Percentiles rank a stretch among this genome's conserved stretches.
Conservation (phyloP, 2,329 filamentous ascomycete species). For the Arachnomyces sp. region DNA sequence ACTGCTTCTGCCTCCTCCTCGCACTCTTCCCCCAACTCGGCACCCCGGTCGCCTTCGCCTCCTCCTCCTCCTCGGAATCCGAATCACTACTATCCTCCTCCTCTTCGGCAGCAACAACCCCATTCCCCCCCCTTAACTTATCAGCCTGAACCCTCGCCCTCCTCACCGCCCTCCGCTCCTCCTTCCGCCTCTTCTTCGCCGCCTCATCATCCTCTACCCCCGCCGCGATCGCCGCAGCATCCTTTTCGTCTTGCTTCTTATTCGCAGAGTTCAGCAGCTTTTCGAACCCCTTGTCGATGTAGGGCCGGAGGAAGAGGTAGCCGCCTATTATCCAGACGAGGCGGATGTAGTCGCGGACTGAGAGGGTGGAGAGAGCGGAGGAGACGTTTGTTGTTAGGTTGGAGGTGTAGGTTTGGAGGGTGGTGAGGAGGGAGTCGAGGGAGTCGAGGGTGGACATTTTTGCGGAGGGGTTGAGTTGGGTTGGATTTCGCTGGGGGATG, state of each 20-base stretch:
- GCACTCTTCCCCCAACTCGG: slow-evolving; percentile 62
- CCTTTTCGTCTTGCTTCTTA: slow-evolving; percentile 44
- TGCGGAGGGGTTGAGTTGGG: slow-evolving; percentile 17
- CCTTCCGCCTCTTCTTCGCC: slow-evolving; percentile 25
- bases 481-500: slow-evolving; percentile 17
- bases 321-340: slow-evolving; percentile 63
- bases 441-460: slow-evolving; percentile 23
- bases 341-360: slow-evolving; percentile 49
- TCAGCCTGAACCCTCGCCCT: too few relatives aligned
- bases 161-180: slow-evolving; percentile 27
- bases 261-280: slow-evolving; percentile 40
- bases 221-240: slow-evolving; percentile 32
- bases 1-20: slow-evolving; percentile 57
- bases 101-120: slow-evolving; percentile 45
- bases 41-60: slow-evolving; percentile 39
- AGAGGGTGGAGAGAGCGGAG: slow-evolving; percentile 36
- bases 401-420: slow-evolving; percentile 16
- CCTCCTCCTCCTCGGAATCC: slow-evolving; percentile 27
- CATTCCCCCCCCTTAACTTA: slow-evolving; percentile 50
- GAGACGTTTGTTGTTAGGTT: slow-evolving; percentile 34
- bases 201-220: slow-evolving; percentile 40
- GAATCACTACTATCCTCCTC: slow-evolving; percentile 45
- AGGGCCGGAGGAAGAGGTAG: slow-evolving; percentile 66
- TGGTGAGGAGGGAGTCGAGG: slow-evolving; percentile 16
- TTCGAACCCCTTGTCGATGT: slow-evolving; percentile 59